These are phyloP conservation scores for Penicillium polonicum DNA, from an alignment of 2,329 filamentous ascomycete species.

Conservation along the genomic window DNA sequence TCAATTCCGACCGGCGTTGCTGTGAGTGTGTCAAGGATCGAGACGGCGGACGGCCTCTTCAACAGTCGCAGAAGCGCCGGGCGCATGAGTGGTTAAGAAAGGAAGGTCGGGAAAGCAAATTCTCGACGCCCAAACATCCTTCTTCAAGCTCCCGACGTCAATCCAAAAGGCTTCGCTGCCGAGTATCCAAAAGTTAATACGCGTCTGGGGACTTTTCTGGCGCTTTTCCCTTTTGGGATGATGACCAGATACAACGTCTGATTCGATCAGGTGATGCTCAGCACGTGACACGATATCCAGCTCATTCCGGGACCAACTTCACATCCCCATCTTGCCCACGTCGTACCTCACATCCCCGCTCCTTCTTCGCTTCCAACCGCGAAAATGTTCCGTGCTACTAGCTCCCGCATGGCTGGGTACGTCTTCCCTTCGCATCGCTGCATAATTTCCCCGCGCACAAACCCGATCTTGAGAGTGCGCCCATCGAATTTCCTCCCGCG, in stretches of 20 bases:
- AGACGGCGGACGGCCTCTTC: slow-evolving; percentile 44
- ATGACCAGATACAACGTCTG: slow-evolving; percentile 26
- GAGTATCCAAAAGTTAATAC: slow-evolving; percentile 11
- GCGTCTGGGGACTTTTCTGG: slow-evolving; percentile 12
- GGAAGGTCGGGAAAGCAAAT: slow-evolving; percentile 14
- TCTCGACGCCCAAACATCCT: slow-evolving; percentile 32
- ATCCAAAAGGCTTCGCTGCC: slow-evolving; percentile 4
- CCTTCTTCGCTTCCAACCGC: slow-evolving; percentile 29
- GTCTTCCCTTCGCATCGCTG: slow-evolving; percentile 21
- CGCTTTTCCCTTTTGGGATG: slow-evolving; percentile 21
- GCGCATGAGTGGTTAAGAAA: slow-evolving; percentile 37
- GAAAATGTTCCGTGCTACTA: slow-evolving; percentile 44
- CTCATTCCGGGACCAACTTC: slow-evolving; percentile 26
- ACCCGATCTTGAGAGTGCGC: slow-evolving; percentile 17
- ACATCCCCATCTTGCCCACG: slow-evolving; percentile 32
- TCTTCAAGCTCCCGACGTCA: slow-evolving; percentile 11
- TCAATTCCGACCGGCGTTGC: slow-evolving; percentile 34
- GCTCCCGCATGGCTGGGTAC: slow-evolving; percentile 45
- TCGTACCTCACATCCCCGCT: slow-evolving; percentile 25
- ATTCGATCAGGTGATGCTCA: slow-evolving; percentile 32
- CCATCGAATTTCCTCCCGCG: slow-evolving; percentile 16
- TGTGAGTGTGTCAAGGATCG: slow-evolving; percentile 37
- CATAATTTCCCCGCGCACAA: slow-evolving; percentile 7
- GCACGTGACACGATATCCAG: slow-evolving; percentile 16
- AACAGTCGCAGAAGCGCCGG: slow-evolving; percentile 45